Conservation (phyloP, 2,329 filamentous ascomycete genomes). For the Lizonia empirigonia region DNA sequence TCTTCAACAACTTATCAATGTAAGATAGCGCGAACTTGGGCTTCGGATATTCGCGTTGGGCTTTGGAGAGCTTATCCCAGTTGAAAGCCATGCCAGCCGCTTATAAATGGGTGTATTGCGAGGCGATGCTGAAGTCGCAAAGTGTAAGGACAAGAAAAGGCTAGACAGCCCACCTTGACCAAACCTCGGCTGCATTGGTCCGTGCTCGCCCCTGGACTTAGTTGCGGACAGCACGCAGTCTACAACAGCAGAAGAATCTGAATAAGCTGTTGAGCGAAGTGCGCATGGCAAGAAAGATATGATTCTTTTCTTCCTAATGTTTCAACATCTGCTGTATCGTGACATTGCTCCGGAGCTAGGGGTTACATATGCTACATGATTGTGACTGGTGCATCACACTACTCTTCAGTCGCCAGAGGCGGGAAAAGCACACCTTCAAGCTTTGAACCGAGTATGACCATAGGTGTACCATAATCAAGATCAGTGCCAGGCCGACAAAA, state of each 20-base stretch:
- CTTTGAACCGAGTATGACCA: slow-evolving; percentile 49
- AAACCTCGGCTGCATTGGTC: slow-evolving; percentile 19
- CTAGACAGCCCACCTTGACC: slow-evolving; percentile 23
- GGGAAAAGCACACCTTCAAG: slow-evolving; percentile 60
- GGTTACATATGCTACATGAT: slow-evolving; percentile 11
- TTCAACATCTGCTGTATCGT: neutral
- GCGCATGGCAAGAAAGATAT: neutral
- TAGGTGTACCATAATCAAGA: slow-evolving; percentile 67
- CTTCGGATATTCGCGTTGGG: slow-evolving; percentile 41
- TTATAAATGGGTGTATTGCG: slow-evolving; percentile 4
- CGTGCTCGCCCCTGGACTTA: neutral
- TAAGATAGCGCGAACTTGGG: slow-evolving; percentile 43
- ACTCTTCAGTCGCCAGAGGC: slow-evolving; percentile 36
- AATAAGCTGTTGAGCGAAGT: neutral
- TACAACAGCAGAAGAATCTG: neutral
- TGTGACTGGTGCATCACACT: neutral
- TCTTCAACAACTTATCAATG: slow-evolving; percentile 44
- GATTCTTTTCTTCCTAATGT: neutral
- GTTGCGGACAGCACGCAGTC: neutral
- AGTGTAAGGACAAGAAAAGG: slow-evolving; percentile 20
- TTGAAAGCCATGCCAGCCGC: slow-evolving; percentile 40
- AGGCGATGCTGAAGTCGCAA: slow-evolving; percentile 3
- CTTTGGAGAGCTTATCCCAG: slow-evolving; percentile 43
- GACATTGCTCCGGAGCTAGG: too few relatives aligned
- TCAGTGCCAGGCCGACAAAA: slow-evolving; percentile 70